Conservation (phyloP, 371 early-diverging fungal species). For the Mortierella sp. region DNA sequence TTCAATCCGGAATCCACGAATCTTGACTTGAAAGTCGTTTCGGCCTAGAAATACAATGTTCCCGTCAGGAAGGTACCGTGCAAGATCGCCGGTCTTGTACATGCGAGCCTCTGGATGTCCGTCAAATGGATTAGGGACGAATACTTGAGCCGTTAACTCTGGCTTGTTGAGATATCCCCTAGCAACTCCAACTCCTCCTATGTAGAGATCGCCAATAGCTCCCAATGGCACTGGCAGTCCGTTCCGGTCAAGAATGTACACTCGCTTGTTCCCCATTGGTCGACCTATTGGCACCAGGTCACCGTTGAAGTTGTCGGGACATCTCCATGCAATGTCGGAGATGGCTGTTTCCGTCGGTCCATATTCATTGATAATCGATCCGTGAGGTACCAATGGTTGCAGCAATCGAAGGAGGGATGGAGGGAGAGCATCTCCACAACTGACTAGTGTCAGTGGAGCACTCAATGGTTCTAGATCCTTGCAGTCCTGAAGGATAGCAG, state of each 20-base stretch:
- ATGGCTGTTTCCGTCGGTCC: conserved; percentile 48
- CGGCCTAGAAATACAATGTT: conserved; percentile 36
- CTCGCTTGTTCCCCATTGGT: not conserved
- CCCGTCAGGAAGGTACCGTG: conserved; percentile 45
- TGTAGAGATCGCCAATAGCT: conserved; percentile 20
- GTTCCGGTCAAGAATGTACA: conserved; percentile 19
- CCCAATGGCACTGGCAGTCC: conserved; percentile 22
- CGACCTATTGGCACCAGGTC: conserved; percentile 18
- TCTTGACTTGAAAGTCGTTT: not conserved
- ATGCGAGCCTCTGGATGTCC: conserved; percentile 16
- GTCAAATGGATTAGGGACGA: conserved; percentile 15
- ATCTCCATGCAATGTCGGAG: conserved; percentile 1
- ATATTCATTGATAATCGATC: conserved; percentile 23
- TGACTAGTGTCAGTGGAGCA: not conserved
- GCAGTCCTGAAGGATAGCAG: conserved; percentile 8
- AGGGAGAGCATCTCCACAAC: conserved; percentile 7
- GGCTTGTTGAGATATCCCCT: conserved; percentile 45
- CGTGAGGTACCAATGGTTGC: not conserved
- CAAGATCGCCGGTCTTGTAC: conserved; percentile 57
- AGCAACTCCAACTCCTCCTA: conserved; percentile 19
- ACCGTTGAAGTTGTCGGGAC: not conserved
- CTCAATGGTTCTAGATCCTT: not conserved
- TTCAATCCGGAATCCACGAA: not conserved
- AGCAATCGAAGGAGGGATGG: not conserved
- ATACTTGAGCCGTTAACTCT: conserved; percentile 27